Percentiles rank a stretch among this genome's conserved stretches.
phyloP scores from a whole-genome alignment of 2,329 filamentous ascomycete genomes.

The Fusarium sp. region DNA sequence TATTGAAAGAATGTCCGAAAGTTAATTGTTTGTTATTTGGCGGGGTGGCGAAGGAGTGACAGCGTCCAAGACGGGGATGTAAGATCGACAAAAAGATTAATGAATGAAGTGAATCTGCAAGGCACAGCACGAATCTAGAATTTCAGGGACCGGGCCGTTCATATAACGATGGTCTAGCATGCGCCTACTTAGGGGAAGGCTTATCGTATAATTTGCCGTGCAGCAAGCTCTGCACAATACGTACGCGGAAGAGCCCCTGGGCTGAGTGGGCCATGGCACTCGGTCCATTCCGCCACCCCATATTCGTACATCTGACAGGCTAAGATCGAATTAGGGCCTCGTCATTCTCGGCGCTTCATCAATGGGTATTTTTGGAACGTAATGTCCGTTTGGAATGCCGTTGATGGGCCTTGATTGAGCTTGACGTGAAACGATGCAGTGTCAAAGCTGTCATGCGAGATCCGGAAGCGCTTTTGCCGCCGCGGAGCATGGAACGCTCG shows the following conservation, averaged over 20 bases:
- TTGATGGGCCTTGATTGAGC: neutral
- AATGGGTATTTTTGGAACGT: neutral
- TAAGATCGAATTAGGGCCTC: neutral
- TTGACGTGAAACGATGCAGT: neutral
- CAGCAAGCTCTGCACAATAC: neutral
- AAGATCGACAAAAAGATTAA: neutral
- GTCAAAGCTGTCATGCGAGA: neutral
- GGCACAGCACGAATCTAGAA: neutral
- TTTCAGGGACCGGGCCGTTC: neutral
- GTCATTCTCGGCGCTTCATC: neutral
- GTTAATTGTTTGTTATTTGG: neutral
- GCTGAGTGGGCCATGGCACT: neutral
- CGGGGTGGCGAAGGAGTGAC: neutral
- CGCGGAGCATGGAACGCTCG: neutral
- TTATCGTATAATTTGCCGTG: neutral
- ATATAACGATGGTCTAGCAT: neutral
- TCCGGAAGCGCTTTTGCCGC: neutral
- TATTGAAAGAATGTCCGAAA: neutral
- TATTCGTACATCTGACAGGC: neutral
- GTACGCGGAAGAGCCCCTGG: conserved; percentile 4
- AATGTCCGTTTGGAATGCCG: neutral
- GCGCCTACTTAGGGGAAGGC: neutral
- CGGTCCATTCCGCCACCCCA: neutral
- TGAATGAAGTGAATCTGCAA: neutral
- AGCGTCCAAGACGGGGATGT: neutral